Percentiles rank a stretch among this genome's conserved stretches.
phyloP scores from a whole-genome alignment of 2,329 filamentous ascomycete species.

The Trichoderma sp. region DNA sequence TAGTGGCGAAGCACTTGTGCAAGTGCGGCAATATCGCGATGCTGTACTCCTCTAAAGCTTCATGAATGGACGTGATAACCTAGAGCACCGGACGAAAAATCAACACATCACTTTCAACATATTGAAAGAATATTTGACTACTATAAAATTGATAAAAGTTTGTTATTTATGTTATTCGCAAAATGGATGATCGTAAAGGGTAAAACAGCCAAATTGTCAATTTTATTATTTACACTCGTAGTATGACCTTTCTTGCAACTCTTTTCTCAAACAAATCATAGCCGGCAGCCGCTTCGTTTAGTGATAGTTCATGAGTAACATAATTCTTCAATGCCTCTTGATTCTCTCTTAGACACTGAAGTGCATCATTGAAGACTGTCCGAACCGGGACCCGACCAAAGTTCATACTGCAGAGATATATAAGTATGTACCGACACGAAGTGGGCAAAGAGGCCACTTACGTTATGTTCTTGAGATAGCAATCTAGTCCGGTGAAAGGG shows the following conservation, averaged over 20 bases:
- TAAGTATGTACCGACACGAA: neutral
- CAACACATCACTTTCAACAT: neutral
- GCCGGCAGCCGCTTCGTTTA: neutral
- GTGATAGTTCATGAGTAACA: neutral
- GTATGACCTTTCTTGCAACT: constrained; percentile 3
- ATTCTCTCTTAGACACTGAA: neutral
- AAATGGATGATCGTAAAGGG: neutral
- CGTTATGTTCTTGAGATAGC: constrained; percentile 2
- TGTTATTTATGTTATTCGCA: neutral
- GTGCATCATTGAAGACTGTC: neutral
- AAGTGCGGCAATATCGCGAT: neutral
- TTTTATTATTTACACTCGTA: neutral
- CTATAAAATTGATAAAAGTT: neutral
- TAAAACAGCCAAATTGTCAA: neutral
- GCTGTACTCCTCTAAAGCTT: neutral
- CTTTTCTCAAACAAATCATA: constrained; percentile 1
- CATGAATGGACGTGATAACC: neutral
- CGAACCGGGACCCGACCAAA: constrained; percentile 1
- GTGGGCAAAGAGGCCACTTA: neutral
- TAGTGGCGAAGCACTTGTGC: neutral
- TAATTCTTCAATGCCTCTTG: neutral
- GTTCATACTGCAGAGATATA: neutral
- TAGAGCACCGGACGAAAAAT: neutral
- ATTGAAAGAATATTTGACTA: neutral
- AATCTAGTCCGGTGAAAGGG: neutral